phyloP scores from a whole-genome alignment of 768 basidiomycete genomes.

The Guyanaporus albipodus region DNA sequence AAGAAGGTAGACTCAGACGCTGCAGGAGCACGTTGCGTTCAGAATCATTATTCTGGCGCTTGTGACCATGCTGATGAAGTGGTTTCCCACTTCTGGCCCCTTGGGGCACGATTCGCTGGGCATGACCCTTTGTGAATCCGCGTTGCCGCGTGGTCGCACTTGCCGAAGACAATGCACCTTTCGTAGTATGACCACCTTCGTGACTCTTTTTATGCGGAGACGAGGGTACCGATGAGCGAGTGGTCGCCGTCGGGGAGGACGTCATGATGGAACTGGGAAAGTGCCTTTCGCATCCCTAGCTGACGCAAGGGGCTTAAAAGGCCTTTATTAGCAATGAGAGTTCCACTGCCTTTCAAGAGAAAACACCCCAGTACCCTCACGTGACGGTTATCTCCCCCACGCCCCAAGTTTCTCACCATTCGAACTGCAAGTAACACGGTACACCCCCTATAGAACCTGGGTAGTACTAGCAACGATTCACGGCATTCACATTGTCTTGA shows the following conservation, averaged over 20 bases:
- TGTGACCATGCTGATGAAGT: not conserved
- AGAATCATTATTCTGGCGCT: conserved; percentile 3
- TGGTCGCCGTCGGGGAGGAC: conserved; percentile 1
- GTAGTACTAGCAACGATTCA: not conserved
- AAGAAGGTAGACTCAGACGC: conserved; percentile 14
- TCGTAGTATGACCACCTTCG: conserved; percentile 1
- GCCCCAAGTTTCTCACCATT: too few relatives aligned
- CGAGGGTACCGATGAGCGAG: not conserved
- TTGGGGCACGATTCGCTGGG: not conserved
- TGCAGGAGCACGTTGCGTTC: conserved; percentile 5
- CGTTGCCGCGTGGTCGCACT: not conserved
- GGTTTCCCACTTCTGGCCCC: conserved; percentile 9
- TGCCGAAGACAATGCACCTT: not conserved
- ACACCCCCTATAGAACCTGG: too few relatives aligned
- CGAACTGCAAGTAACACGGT: too few relatives aligned
- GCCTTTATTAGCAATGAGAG: too few relatives aligned
- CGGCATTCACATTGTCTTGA: not conserved
- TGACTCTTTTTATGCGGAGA: conserved; percentile 1
- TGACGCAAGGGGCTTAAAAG: too few relatives aligned
- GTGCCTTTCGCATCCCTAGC: not conserved
- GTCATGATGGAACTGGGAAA: not conserved
- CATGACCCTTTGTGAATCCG: not conserved
- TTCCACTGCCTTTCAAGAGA: too few relatives aligned
- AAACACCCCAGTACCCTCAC: too few relatives aligned
- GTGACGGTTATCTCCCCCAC: too few relatives aligned